phyloP scores from a whole-genome alignment of 148 eudicot species.

The Rhododendron williamsianum region DNA sequence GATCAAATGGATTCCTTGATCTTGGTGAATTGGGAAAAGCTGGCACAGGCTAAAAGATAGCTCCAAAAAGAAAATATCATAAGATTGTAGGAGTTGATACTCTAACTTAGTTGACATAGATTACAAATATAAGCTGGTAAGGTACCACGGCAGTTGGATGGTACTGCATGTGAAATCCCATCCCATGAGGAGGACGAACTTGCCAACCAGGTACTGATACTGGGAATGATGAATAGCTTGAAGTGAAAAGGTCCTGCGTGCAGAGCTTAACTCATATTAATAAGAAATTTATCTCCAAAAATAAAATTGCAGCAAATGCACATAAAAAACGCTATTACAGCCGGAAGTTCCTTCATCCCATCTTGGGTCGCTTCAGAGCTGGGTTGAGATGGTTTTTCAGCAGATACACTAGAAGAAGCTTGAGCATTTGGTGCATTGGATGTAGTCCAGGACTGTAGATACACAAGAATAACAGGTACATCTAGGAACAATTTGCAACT shows the following conservation, averaged over 20 bases:
- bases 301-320: constrained; percentile 4
- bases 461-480: neutral
- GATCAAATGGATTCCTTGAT: constrained; percentile 73
- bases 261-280: constrained; percentile 7
- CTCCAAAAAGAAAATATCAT: constrained; percentile 3
- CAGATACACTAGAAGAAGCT: constrained; percentile 17
- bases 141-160: constrained; percentile 47
- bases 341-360: constrained; percentile 60
- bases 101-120: neutral
- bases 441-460: constrained; percentile 25
- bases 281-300: neutral
- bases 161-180: constrained; percentile 47
- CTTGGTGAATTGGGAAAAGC: constrained; percentile 27
- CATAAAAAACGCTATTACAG: constrained; percentile 29
- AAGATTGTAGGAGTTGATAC: neutral
- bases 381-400: constrained; percentile 27
- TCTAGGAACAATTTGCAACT: neutral
- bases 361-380: constrained; percentile 17
- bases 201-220: constrained; percentile 45
- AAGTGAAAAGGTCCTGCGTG: constrained; percentile 57
- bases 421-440: constrained; percentile 18
- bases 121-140: neutral
- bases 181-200: constrained; percentile 37
- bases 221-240: constrained; percentile 29
- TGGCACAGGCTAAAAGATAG: constrained; percentile 33